Conservation (phyloP, 805 yeast genomes). For the Metschnikowia baotianmanensis region DNA sequence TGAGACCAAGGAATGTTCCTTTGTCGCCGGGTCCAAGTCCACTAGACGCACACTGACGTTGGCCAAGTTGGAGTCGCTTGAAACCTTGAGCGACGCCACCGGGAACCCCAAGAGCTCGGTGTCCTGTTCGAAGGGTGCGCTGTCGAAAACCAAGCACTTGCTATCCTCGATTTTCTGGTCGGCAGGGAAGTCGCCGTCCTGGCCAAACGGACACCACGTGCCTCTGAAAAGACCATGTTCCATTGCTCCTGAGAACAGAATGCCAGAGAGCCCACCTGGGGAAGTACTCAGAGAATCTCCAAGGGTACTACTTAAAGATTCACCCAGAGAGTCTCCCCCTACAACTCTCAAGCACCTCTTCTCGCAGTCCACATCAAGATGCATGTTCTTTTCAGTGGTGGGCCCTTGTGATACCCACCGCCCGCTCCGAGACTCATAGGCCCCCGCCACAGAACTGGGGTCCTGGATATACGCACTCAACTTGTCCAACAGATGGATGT, state of each 20-base stretch:
- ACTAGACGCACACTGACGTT: conserved; percentile 38
- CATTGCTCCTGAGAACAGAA: conserved; percentile 6
- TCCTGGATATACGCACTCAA: conserved; percentile 4
- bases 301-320: no score
- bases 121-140: conserved; percentile 21
- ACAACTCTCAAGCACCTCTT: no score
- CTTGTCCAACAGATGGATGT: conserved; percentile 1
- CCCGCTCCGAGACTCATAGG: conserved; percentile 1
- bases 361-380: background rate
- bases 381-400: background rate
- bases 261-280: no score
- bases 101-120: conserved; percentile 40
- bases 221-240: conserved; percentile 8
- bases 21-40: conserved; percentile 37
- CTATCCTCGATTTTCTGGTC: conserved; percentile 8
- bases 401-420: conserved; percentile 1
- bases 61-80: conserved; percentile 39
- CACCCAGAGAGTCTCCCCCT: no score
- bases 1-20: conserved; percentile 38
- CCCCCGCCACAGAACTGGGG: conserved; percentile 3
- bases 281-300: no score
- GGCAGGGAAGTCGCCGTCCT: conserved; percentile 9
- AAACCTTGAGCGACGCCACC: conserved; percentile 25
- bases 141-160: conserved; percentile 4
- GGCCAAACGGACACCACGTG: conserved; percentile 9